Evolutionary conservation across 2,329 filamentous ascomycete genomes (phyloP).

Genomic region (Pseudogymnoascus sp.): DNA sequence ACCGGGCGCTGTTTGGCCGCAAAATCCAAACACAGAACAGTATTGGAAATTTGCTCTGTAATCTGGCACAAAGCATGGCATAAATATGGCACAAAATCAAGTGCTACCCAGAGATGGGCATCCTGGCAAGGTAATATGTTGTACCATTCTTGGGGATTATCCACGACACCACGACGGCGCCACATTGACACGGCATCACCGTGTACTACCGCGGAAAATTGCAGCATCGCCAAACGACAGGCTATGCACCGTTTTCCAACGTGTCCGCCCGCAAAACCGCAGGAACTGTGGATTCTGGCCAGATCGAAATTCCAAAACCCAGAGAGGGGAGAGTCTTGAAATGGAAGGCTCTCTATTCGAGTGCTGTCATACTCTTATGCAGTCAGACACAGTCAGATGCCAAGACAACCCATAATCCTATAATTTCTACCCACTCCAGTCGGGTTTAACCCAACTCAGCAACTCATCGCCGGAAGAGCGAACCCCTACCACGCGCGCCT

Average conservation of each 20-base stretch:
- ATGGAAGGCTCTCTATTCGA: background rate
- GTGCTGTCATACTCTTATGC: background rate
- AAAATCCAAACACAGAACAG: background rate
- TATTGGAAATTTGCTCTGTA: background rate
- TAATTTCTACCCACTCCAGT: background rate
- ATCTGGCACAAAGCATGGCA: background rate
- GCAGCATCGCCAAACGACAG: slow-evolving; percentile 2
- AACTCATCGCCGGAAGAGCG: background rate
- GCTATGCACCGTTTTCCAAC: background rate
- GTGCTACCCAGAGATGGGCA: background rate
- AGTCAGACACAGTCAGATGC: slow-evolving; percentile 1
- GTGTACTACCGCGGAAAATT: background rate
- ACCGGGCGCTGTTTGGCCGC: background rate
- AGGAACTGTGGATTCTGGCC: slow-evolving; percentile 1
- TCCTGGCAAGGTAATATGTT: background rate
- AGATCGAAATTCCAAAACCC: background rate
- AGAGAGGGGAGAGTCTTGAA: background rate
- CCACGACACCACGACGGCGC: background rate
- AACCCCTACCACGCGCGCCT: background rate
- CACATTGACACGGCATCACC: background rate
- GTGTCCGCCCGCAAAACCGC: background rate
- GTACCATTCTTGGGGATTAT: background rate
- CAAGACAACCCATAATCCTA: background rate
- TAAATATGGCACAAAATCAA: background rate
- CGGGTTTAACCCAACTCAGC: background rate